Base-by-base conservation (phyloP, 805 yeast genomes). In the Wickerhamiella cacticola region DNA sequence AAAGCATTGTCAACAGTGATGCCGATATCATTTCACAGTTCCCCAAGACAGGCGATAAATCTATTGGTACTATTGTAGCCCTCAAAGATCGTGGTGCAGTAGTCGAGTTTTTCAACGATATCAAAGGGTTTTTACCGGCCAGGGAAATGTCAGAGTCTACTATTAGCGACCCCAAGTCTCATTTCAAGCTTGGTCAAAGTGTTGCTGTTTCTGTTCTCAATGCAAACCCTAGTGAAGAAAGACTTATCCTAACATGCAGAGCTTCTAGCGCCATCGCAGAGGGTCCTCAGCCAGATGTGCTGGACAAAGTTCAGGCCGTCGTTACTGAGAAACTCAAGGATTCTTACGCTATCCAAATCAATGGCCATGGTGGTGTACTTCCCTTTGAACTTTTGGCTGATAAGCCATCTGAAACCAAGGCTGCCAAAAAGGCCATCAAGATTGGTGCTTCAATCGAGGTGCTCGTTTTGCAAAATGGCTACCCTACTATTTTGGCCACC, bases 81-180 rank as follows among this genome's bases (percentile, higher is more conserved):
- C 74, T 89, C 56, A 75, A 76, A 43, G 78, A 80, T 50, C 70
- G 73, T 50, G 98, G 98, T 57, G 94, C 84, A 41, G 67, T 87
- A 39, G 78, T 92, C 5, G 75, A 87, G 13, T 87, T 92, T 59
- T 88, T 85, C 59, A 94, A 92, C 48, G 71, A 72, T 46, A 63
- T 84, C 38, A 75, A 72, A 54, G 98, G 87, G 0, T 88, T 77
- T 61, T 68, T 92, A 52, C 97, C 98, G 25, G 77, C 79, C 54
- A 70, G 80, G 48, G 97, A 92, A 67, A 83, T 92, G 57, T 81
- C 94, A 47, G 97, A 92, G 65, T 78, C 95, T 1, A 84, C 75
- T 61, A 92, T 88, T 34, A 72, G 70, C 45, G 75, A 77, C 48
- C 87, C 95, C 16, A 76, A 74, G 54, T 89, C 87, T 55, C 82